A percentile compares a stretch with the other conserved stretches of the same genome.
Evolutionary conservation across 2,329 filamentous ascomycete genomes (phyloP).

Genomic region (Akanthomyces uredinophilus): DNA sequence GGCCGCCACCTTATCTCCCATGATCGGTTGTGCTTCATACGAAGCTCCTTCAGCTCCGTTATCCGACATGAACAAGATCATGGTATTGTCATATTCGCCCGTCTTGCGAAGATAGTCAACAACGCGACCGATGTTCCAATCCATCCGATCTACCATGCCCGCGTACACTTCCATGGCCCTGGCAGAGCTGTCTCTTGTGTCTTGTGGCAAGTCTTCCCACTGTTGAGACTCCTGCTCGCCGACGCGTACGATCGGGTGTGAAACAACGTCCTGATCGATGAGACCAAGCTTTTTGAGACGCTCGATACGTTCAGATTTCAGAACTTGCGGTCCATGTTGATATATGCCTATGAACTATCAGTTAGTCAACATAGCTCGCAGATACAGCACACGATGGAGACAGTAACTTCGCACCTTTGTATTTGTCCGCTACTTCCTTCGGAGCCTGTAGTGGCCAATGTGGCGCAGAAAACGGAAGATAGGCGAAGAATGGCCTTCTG

Average conservation of each 20-base stretch:
- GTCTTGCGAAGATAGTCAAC: slow-evolving; percentile 49
- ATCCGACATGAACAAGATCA: slow-evolving; percentile 59
- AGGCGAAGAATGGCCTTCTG: slow-evolving; percentile 50
- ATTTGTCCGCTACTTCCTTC: slow-evolving; percentile 48
- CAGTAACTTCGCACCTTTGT: slow-evolving; percentile 35
- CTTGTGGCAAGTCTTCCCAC: slow-evolving; percentile 42
- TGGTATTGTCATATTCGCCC: slow-evolving; percentile 58
- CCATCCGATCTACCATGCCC: slow-evolving; percentile 59
- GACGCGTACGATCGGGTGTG: slow-evolving; percentile 41
- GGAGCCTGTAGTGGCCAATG: slow-evolving; percentile 61
- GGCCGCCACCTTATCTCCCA: slow-evolving; percentile 47
- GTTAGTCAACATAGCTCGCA: not conserved
- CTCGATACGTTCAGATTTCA: slow-evolving; percentile 48
- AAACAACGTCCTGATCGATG: slow-evolving; percentile 43
- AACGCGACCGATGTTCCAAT: slow-evolving; percentile 55
- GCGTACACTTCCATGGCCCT: slow-evolving; percentile 58
- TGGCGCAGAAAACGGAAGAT: slow-evolving; percentile 56
- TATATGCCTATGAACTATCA: slow-evolving; percentile 34
- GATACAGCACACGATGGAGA: too few species aligned
- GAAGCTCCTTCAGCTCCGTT: slow-evolving; percentile 57
- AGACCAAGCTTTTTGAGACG: slow-evolving; percentile 54
- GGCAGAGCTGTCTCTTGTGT: slow-evolving; percentile 42
- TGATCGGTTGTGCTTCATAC: slow-evolving; percentile 54
- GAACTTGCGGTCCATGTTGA: slow-evolving; percentile 53
- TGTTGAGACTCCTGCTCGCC: slow-evolving; percentile 40